Base-by-base conservation (phyloP, 345 rosid genomes). In the Syzygium oleosum region DNA sequence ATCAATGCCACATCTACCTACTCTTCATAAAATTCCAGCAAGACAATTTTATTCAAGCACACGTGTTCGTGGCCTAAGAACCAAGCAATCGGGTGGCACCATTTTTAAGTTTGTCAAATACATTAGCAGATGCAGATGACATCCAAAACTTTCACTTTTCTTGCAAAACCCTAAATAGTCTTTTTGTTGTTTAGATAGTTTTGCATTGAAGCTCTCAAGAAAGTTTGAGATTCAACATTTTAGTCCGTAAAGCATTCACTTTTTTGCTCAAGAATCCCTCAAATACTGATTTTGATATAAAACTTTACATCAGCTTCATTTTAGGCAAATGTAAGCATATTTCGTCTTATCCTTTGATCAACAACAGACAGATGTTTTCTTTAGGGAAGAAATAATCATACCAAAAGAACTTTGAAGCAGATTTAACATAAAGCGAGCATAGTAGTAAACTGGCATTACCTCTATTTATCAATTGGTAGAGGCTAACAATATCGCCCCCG, bases 401-500 rank as follows among this genome's bases (percentile, higher is more conserved):
- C 14, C 43, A 10, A 73, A 38, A 38, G 83, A 73, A 73, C 83
- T 73, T 73, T 5, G 1, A 73, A 73, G 83, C 27, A 21, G 27
- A 38, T 0, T 25, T 38, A 38, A 34, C 83, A 38, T 2, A 52
- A 25, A 14, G 49, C 5, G 2, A 12, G 46, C 34, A 38, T 7
- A 52, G 77, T 41, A 52, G 17, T 8, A 52, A 73, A 73, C 49
- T 9, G 55, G 12, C 12, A 29, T 83, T 91, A 96, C 99, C 98
- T 92, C 92, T 91, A 84, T 93, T 95, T 49, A 88, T 91, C 91
- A 95, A 88, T 79, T 93, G 93, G 91, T 94, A 94, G 51, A 97
- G 92, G 86, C 92, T 8, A 85, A 96, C 95, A 73, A 97, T 92
- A 90, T 96, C 98, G 22, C 99, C 99, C 85, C 99, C 99, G 7